Conservation (phyloP, 495 filamentous ascomycete genomes). For the Lindgomyces ingoldianus region DNA sequence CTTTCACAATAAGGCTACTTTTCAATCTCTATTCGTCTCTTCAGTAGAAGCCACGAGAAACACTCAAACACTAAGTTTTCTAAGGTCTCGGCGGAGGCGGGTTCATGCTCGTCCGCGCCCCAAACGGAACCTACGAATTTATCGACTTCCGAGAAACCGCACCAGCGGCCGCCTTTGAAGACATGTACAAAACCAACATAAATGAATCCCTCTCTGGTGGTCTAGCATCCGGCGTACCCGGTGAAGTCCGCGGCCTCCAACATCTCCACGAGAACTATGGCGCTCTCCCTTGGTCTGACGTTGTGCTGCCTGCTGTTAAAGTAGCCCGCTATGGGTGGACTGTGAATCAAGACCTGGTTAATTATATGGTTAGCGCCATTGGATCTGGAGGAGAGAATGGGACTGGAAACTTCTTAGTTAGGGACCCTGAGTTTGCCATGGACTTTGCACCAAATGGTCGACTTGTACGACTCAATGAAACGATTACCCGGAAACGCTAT, state of each 20-base stretch:
- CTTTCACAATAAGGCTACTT: too few relatives aligned
- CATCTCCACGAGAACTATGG: slow-evolving; percentile 75
- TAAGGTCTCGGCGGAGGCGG: slow-evolving; percentile 73
- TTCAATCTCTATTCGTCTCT: neutral
- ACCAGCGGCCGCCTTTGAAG: slow-evolving; percentile 69
- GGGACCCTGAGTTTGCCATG: slow-evolving; percentile 74
- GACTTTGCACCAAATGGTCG: slow-evolving; percentile 87
- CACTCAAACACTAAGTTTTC: neutral
- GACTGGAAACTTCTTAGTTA: slow-evolving; percentile 61
- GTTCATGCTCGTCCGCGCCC: slow-evolving; percentile 73
- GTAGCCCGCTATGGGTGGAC: slow-evolving; percentile 75
- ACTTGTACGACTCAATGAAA: slow-evolving; percentile 68
- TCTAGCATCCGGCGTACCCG: slow-evolving; percentile 77
- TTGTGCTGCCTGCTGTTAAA: slow-evolving; percentile 71
- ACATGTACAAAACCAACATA: slow-evolving; percentile 68
- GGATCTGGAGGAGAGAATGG: neutral
- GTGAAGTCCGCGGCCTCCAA: slow-evolving; percentile 77
- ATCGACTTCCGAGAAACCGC: slow-evolving; percentile 88
- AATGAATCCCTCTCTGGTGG: slow-evolving; percentile 56
- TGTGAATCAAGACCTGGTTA: slow-evolving; percentile 67
- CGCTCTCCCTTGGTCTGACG: slow-evolving; percentile 64
- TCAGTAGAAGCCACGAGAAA: neutral
- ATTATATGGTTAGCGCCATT: slow-evolving; percentile 60
- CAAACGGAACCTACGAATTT: slow-evolving; percentile 66
- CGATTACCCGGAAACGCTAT: slow-evolving; percentile 74